phyloP scores from a whole-genome alignment of 257 asterid genomes.

The Rauvolfia tetraphylla region DNA sequence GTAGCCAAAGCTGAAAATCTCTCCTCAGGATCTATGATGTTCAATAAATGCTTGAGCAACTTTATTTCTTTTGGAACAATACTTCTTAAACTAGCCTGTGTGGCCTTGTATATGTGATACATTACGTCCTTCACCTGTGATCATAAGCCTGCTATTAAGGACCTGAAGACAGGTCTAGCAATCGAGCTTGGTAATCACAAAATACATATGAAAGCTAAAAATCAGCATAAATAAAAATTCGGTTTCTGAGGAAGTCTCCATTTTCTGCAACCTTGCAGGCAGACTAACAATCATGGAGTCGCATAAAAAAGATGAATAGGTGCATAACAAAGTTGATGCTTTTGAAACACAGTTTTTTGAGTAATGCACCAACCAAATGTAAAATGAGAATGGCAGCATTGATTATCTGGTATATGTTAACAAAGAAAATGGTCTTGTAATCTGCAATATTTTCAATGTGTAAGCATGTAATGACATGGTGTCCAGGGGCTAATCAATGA shows the following conservation, averaged over 20 bases:
- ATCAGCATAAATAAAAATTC: neutral
- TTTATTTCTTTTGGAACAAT: constrained; percentile 88
- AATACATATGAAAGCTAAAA: neutral
- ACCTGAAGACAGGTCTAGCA: constrained; percentile 41
- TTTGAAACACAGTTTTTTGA: neutral
- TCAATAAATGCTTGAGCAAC: constrained; percentile 69
- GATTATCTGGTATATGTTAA: neutral
- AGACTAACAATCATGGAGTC: neutral
- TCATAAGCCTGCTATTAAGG: neutral
- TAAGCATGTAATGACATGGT: neutral
- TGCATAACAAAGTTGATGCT: neutral
- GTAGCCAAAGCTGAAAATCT: constrained; percentile 88
- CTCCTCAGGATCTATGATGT: constrained; percentile 91
- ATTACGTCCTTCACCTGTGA: constrained; percentile 85
- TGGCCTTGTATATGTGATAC: constrained; percentile 78
- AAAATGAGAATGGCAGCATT: too few species aligned
- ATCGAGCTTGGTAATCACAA: neutral
- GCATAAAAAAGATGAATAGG: neutral
- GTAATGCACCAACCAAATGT: too few species aligned
- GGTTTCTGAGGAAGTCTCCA: neutral
- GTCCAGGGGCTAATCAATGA: neutral
- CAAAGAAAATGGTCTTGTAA: neutral
- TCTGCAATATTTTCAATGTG: neutral
- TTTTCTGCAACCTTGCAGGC: neutral
- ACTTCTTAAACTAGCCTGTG: constrained; percentile 78